phyloP scores from a whole-genome alignment of 2,329 filamentous ascomycete genomes.

The Alternaria alternata region DNA sequence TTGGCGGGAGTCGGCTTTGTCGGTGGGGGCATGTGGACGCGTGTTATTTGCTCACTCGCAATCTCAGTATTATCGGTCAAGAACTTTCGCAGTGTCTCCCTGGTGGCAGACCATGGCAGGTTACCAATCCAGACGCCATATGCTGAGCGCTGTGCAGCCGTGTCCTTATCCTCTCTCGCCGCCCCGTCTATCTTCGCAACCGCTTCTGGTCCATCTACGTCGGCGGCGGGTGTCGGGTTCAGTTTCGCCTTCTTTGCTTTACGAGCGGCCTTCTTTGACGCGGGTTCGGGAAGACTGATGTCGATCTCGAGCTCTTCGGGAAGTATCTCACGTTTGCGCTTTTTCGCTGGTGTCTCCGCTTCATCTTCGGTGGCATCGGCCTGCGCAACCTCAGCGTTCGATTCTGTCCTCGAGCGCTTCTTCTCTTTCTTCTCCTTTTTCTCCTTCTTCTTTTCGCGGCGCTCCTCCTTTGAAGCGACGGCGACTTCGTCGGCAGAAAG shows the following conservation, averaged over 20 bases:
- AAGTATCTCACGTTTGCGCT: slow-evolving; percentile 67
- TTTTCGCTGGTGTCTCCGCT: slow-evolving; percentile 44
- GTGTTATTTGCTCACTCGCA: slow-evolving; percentile 74
- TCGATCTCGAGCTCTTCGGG: slow-evolving; percentile 82
- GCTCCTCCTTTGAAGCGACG: slow-evolving; percentile 29
- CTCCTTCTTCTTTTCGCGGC: slow-evolving; percentile 38
- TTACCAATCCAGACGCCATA: slow-evolving; percentile 97
- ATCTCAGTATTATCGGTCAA: slow-evolving; percentile 72
- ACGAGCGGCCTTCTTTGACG: slow-evolving; percentile 91
- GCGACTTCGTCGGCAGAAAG: slow-evolving; percentile 16
- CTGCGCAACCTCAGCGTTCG: slow-evolving; percentile 21
- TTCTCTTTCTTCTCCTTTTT: slow-evolving; percentile 40
- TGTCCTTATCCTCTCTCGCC: slow-evolving; percentile 44
- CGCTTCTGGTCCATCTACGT: slow-evolving; percentile 14
- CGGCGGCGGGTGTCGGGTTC: slow-evolving; percentile 33
- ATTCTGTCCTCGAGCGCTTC: slow-evolving; percentile 32
- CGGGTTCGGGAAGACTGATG: slow-evolving; percentile 85
- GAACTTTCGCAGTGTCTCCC: slow-evolving; percentile 78
- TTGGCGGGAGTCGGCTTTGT: slow-evolving; percentile 43
- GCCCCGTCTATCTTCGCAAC: slow-evolving; percentile 42
- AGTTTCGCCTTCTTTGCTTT: slow-evolving; percentile 84
- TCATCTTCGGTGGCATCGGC: slow-evolving; percentile 23
- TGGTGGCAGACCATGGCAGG: slow-evolving; percentile 81
- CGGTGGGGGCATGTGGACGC: slow-evolving; percentile 78
- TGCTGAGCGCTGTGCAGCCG: slow-evolving; percentile 69